Evolutionary conservation across 139 green algal genomes (phyloP), one percentile per base, ranked within the genome.

Genomic region (Dunaliella primolecta): DNA sequence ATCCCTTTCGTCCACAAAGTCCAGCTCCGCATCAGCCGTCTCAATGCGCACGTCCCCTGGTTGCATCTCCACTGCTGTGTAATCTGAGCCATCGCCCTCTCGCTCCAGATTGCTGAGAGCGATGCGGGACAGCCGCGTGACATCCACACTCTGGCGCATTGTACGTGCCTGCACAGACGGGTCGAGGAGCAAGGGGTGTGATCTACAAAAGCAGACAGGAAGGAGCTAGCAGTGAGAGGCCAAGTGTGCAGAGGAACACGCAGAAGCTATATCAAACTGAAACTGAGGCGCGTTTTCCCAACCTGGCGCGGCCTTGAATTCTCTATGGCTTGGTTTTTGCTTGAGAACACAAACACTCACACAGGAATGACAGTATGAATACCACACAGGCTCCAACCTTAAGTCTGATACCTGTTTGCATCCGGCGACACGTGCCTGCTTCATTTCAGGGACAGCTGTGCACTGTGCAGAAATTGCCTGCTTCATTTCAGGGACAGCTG

Each of bases 11-110:
- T 92, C 92, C 74, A 93, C 93, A 87, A 98, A 97, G 87, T 98
- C 93, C 36, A 98, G 83, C 89, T 98, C 95, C 55, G 94, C 91
- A 77, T 98, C 95, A 0, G 94, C 81, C 33, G 90, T 91, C 75
- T 94, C 91, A 2, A 98, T 92, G 33, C 85, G 88, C 70, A 98
- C 94, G 86, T 97, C 95, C 1, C 84, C 89, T 21, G 87, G 81
- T 81, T 87, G 74, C 23, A 84, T 80, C 81, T 91, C 86, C 33
- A 81, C 89, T 29, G 88, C 90, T 38, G 85, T 89, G 84, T 92
- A 91, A 78, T 93, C 89, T 0, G 79, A 84, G 7, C 81, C 88
- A 29, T 89, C 87, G 72, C 84, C 86, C 37, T 95, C 94, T n/a
- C 89, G 90, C 86, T 96, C 90, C 83, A 98, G 78, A 85, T 98